Conservation (phyloP, 805 yeast genomes). For the Saccharomycopsis javanensis region DNA sequence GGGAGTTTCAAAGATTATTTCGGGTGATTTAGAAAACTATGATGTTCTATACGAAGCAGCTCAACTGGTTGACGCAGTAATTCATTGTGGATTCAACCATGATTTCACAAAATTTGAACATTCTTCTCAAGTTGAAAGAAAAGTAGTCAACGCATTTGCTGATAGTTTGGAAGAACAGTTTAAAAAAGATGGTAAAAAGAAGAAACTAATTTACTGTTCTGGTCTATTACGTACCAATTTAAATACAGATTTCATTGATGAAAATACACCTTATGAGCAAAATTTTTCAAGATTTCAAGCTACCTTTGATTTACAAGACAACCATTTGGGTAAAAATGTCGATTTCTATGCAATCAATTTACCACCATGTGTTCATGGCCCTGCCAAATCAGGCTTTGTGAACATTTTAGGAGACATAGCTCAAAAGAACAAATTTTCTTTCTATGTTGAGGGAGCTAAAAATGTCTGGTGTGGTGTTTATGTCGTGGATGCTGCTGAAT, state of each 20-base stretch:
- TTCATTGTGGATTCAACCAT: slow-evolving; percentile 29
- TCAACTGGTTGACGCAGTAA: slow-evolving; percentile 27
- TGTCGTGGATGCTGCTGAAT: slow-evolving; percentile 27
- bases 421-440: slow-evolving; percentile 26
- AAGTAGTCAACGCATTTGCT: slow-evolving; percentile 25
- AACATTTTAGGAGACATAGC: slow-evolving; percentile 24
- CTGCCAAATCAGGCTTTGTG: slow-evolving; percentile 24
- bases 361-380: slow-evolving; percentile 30
- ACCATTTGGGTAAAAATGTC: slow-evolving; percentile 20
- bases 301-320: not conserved
- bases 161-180: not conserved
- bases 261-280: not conserved
- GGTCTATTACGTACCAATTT: not conserved
- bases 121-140: slow-evolving; percentile 23
- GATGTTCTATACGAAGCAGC: slow-evolving; percentile 26
- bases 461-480: slow-evolving; percentile 28
- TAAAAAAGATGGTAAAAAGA: not conserved
- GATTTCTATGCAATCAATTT: slow-evolving; percentile 24
- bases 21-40: slow-evolving; percentile 26
- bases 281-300: not conserved
- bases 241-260: not conserved
- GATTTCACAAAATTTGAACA: slow-evolving; percentile 22
- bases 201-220: not conserved
- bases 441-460: slow-evolving; percentile 30
- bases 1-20: slow-evolving; percentile 23